phyloP scores from a whole-genome alignment of 805 yeast species.

The Wickerhamomyces chambardii region DNA sequence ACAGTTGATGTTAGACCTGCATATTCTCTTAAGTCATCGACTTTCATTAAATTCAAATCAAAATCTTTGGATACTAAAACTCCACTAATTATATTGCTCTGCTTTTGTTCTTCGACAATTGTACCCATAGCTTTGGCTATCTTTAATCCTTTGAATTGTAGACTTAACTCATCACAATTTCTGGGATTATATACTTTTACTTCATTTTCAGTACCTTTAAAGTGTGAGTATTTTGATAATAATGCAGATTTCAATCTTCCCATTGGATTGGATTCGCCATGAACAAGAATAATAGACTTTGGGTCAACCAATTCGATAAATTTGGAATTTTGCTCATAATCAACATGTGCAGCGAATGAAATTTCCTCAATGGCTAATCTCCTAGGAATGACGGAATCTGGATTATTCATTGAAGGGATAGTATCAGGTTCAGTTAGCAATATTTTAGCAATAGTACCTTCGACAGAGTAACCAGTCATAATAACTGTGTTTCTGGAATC shows the following conservation, averaged over 20 bases:
- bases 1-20: slow-evolving; percentile 81
- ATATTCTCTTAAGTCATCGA: slow-evolving; percentile 83
- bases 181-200: slow-evolving; percentile 88
- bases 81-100: slow-evolving; percentile 53
- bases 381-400: slow-evolving; percentile 80
- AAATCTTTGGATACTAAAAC: slow-evolving; percentile 88
- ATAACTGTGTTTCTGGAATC: slow-evolving; percentile 84
- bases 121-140: slow-evolving; percentile 69
- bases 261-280: slow-evolving; percentile 98
- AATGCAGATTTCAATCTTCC: slow-evolving; percentile 93
- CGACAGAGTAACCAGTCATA: slow-evolving; percentile 95
- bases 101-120: slow-evolving; percentile 37
- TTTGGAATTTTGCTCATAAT: slow-evolving; percentile 84
- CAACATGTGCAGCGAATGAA: slow-evolving; percentile 99
- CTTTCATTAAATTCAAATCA: slow-evolving; percentile 72
- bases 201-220: slow-evolving; percentile 82
- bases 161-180: slow-evolving; percentile 71
- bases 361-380: slow-evolving; percentile 84
- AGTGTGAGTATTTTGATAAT: slow-evolving; percentile 71
- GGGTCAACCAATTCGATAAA: slow-evolving; percentile 89
- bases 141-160: slow-evolving; percentile 76
- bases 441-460: slow-evolving; percentile 95
- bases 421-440: slow-evolving; percentile 82
- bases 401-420: slow-evolving; percentile 77
- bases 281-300: slow-evolving; percentile 79